Percentiles rank a stretch among this genome's conserved stretches.
These are phyloP conservation scores for Copromyces sp. DNA, from an alignment of 495 filamentous ascomycete species.

Conservation along the genomic window DNA sequence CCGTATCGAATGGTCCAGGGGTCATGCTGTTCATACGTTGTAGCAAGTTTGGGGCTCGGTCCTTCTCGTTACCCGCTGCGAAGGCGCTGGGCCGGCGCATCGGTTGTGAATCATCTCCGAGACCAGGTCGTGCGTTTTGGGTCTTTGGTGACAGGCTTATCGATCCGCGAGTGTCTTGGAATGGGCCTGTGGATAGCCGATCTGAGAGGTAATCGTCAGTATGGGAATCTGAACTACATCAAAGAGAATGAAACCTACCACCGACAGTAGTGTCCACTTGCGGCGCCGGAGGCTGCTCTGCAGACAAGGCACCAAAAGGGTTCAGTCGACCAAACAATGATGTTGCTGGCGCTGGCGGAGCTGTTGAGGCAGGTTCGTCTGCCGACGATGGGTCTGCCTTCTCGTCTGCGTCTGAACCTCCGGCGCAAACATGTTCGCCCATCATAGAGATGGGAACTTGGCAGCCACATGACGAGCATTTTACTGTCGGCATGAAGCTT, in stretches of 20 bases:
- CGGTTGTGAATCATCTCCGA: conserved; percentile 23
- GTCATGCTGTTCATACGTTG: conserved; percentile 56
- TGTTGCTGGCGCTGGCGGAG: conserved; percentile 19
- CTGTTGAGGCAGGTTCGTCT: conserved; percentile 16
- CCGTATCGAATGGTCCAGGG: conserved; percentile 54
- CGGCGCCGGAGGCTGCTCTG: conserved; percentile 27
- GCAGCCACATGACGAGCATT: conserved; percentile 81
- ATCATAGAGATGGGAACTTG: conserved; percentile 84
- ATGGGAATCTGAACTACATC: conserved; percentile 1
- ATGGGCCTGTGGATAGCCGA: conserved; percentile 46
- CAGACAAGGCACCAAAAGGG: conserved; percentile 15
- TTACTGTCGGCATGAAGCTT: conserved; percentile 79
- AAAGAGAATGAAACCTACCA: conserved; percentile 34
- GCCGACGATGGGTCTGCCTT: conserved; percentile 7
- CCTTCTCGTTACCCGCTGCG: conserved; percentile 24
- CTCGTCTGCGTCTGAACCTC: conserved; percentile 27
- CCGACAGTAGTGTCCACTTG: conserved; percentile 46
- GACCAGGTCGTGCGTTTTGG: conserved; percentile 28
- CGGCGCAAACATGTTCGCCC: conserved; percentile 78
- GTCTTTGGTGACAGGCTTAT: conserved; percentile 48
- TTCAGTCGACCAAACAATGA: conserved; percentile 32
- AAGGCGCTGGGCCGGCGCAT: conserved; percentile 15
- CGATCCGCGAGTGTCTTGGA: conserved; percentile 50
- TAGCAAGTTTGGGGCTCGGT: conserved; percentile 40
- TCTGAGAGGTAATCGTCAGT: conserved; percentile 40